These are phyloP conservation scores for Phyllosticta citrichinensis DNA, from an alignment of 2,329 filamentous ascomycete species.

Conservation along the genomic window DNA sequence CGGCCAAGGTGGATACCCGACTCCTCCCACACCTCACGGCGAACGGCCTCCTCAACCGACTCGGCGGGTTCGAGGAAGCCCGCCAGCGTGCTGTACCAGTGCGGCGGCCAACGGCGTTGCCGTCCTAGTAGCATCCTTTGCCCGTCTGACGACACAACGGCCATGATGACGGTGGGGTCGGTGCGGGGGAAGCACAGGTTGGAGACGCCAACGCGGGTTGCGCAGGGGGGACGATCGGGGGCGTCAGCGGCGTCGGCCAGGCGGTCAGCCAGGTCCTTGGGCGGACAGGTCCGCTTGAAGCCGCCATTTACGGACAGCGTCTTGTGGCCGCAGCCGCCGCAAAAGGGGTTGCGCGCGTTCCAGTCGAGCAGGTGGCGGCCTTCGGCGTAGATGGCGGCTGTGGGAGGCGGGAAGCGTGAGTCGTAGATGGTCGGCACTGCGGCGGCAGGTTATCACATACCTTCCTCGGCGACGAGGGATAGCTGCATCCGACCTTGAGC, in stretches of 20 bases:
- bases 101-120: slow-evolving; percentile 67
- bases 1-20: slow-evolving; percentile 37
- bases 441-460: slow-evolving; percentile 31
- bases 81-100: slow-evolving; percentile 80
- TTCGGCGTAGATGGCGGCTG: slow-evolving; percentile 84
- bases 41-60: slow-evolving; percentile 41
- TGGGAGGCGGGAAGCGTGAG: slow-evolving; percentile 8
- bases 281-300: slow-evolving; percentile 70
- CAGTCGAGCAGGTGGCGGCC: slow-evolving; percentile 83
- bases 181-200: slow-evolving; percentile 90
- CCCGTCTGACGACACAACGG: slow-evolving; percentile 72
- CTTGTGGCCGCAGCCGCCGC: slow-evolving; percentile 73
- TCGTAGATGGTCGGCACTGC: slow-evolving; percentile 11
- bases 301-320: slow-evolving; percentile 72
- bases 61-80: slow-evolving; percentile 44
- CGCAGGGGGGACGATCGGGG: slow-evolving; percentile 57
- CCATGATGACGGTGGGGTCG: slow-evolving; percentile 92
- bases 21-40: slow-evolving; percentile 43
- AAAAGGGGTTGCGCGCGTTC: slow-evolving; percentile 89
- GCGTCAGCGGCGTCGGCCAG: slow-evolving; percentile 28
- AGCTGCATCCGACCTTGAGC: slow-evolving; percentile 55
- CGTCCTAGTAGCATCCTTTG: slow-evolving; percentile 73
- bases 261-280: slow-evolving; percentile 50
- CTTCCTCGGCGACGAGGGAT: slow-evolving; percentile 50
- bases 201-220: slow-evolving; percentile 72